Evolutionary conservation across 257 asterid genomes (phyloP), one percentile per base, ranked within the genome.

Genomic region (Solanum lycopersicoides): DNA sequence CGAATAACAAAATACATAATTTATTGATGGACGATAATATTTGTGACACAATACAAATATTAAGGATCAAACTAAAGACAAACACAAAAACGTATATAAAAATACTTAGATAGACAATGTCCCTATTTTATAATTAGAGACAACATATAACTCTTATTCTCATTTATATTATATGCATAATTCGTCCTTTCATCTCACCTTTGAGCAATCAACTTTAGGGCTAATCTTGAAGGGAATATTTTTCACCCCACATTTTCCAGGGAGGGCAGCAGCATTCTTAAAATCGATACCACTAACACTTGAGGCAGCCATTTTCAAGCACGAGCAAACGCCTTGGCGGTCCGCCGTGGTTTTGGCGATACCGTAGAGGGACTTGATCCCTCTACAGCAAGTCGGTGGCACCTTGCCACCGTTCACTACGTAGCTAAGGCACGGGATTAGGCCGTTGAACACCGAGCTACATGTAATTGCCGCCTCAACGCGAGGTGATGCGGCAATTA

Each of bases 281-380:
- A 68, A 2, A 7, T 72, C 30, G 65, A 53, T 42, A 4, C 65
- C 14, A 13, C 35, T 63, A 11, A 50, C 71, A 34, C 72, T 59
- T 3, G 76, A 34, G 23, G 88, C 82, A 32, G 88, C 86, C 39
- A 41, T 37, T 45, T 90, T 90, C 12, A 87, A 60, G 74, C 92
- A 90, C 18, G 82, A 13, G 89, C 92, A 90, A 25, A 89, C 83
- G n/a, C 74, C 53, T 35, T 37, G 90, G 76, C 91, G 92, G 32
- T 89, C 91, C 1, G 11, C 12, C 18, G 85, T 65, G 7, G 88
- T 82, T 4, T 3, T 39, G 4, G 89, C 92, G 3, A 69, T 34
- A 3, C 74, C 18, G 12, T 82, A 39, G 7, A 89, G 75, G 13
- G 83, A 6, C 42, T 16, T 82, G 53, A 90, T 34, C 37, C 90